A percentile compares a stretch with the other conserved stretches of the same genome.
Conservation (phyloP, 2,329 filamentous ascomycete genomes). For the Phaeosphaeriaceae sp. region DNA sequence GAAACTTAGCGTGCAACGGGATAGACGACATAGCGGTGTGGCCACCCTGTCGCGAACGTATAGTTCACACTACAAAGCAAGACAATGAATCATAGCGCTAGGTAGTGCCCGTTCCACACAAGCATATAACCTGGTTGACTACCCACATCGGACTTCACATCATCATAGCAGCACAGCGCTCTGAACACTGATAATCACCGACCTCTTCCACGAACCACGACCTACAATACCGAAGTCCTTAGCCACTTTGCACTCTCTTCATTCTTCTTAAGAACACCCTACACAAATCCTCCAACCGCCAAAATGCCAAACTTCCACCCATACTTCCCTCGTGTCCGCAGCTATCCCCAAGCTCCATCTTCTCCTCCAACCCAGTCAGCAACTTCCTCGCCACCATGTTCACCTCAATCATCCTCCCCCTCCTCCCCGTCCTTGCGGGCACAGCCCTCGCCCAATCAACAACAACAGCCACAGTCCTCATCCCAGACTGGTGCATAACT, state of each 20-base stretch:
- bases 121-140: constrained; percentile 5
- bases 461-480: constrained; percentile 16
- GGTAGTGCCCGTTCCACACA: not conserved
- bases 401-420: constrained; percentile 2
- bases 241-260: not conserved
- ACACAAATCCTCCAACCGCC: not conserved
- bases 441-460: constrained; percentile 6
- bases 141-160: constrained; percentile 5
- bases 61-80: not conserved
- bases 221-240: constrained; percentile 2
- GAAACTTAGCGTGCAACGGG: not conserved
- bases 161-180: not conserved
- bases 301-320: constrained; percentile 13
- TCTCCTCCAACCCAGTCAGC: constrained; percentile 1
- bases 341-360: not conserved
- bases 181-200: not conserved
- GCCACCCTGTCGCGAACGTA: not conserved
- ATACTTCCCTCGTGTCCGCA: constrained; percentile 11
- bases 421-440: constrained; percentile 5
- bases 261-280: not conserved
- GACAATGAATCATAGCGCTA: not conserved
- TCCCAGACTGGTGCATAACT: constrained; percentile 15
- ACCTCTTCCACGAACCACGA: not conserved
- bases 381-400: not conserved
- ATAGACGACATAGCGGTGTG: not conserved